Base-by-base conservation (phyloP, 2,329 filamentous ascomycete species). In the Tympanopsis confertula region DNA sequence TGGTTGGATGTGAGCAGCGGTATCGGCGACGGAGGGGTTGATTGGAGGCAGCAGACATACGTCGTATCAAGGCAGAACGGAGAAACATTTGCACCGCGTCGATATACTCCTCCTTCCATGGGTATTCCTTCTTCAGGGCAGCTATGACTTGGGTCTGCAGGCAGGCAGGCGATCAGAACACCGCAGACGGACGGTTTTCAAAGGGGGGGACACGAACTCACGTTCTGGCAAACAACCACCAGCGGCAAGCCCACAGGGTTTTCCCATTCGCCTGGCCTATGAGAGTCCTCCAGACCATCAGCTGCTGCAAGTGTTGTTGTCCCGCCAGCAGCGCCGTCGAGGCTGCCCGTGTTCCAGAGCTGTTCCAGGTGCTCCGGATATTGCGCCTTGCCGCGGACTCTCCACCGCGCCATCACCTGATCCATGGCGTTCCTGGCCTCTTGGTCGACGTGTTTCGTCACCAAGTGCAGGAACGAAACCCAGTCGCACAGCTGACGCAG, bases 51-150 rank as follows among this genome's bases (percentile, higher is more conserved):
- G 54, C 41, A 54, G 36, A 49, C 80, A 58, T 62, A 88, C 87
- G 75, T 66, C 88, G 88, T 44, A 98, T 66, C 30, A 98, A 63
- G 26, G 93, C 78, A 0, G 91, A 96, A 46, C 91, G 77, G 51
- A 98, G 65, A 55, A 88, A 94, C 54, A 98, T 91, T 41, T 95
- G 70, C 30, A 98, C 85, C 47, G 91, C 88, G 56, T 98, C 91
- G 51, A 98, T 98, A 49, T 94, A 83, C 47, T 91, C 86, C 58
- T 98, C 91, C 59, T 88, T 89, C 87, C 89, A 98, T 13, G 82
- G 78, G 41, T 88, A 78, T 37, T 86, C 88, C 56, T 85, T 86
- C 60, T 96, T 89, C 41, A 98, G 60, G 28, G 77, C 74, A 52
- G 96, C 88, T 57, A 96, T 94, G 56, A 85, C 86, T 59, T 94